phyloP scores from a whole-genome alignment of 208 protist species.

The Acanthamoeba castellanii region DNA sequence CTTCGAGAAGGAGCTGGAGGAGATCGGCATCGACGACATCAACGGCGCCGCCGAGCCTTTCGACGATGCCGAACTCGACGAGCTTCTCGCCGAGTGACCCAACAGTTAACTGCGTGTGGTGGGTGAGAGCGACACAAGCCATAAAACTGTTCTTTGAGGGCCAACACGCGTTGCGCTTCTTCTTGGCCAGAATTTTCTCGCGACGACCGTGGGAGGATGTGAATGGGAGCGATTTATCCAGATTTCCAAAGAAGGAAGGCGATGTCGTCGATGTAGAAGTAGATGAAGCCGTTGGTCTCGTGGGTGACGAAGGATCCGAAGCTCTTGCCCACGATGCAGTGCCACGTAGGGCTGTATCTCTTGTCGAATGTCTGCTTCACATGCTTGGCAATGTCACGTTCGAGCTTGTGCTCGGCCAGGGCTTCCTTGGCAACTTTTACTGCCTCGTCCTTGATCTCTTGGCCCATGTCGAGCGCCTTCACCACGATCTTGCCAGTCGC shows the following conservation, averaged over 20 bases:
- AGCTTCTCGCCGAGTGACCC: neutral
- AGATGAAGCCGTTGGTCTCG: slow-evolving; percentile 99
- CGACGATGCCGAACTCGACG: slow-evolving; percentile 9
- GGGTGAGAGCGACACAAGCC: neutral
- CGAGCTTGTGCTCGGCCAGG: slow-evolving; percentile 99
- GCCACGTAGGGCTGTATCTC: slow-evolving; percentile 99
- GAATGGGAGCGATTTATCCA: slow-evolving; percentile 85
- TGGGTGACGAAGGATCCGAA: slow-evolving; percentile 99
- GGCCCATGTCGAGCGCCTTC: slow-evolving; percentile 97
- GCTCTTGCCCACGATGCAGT: slow-evolving; percentile 99
- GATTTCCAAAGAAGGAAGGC: slow-evolving; percentile 99
- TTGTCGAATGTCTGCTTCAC: slow-evolving; percentile 99
- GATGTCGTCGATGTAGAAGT: slow-evolving; percentile 99
- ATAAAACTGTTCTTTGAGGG: too few species aligned
- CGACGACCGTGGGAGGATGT: too few species aligned
- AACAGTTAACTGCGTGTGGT: neutral
- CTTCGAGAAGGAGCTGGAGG: slow-evolving; percentile 10
- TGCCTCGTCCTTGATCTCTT: slow-evolving; percentile 98
- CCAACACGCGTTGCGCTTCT: too few species aligned
- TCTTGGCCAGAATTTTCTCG: too few species aligned
- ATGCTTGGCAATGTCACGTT: slow-evolving; percentile 99
- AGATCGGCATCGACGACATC: neutral
- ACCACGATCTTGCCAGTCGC: slow-evolving; percentile 82
- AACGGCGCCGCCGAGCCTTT: neutral
- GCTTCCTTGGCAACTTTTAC: slow-evolving; percentile 98